Conservation (phyloP, 2,329 filamentous ascomycete genomes). For the Fusarium anthophilum region DNA sequence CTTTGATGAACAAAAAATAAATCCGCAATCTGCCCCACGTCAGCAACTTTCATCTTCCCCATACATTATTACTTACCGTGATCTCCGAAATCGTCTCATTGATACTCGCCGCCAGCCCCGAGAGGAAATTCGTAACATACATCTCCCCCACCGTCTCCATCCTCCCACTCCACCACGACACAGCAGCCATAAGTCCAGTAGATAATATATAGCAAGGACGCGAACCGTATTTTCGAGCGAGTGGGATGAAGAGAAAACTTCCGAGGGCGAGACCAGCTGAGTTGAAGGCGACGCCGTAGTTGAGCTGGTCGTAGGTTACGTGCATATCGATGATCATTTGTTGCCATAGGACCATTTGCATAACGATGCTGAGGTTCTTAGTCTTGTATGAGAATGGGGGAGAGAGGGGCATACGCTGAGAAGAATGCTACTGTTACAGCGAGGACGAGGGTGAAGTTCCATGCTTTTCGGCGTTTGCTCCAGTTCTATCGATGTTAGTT, state of each 20-base stretch:
- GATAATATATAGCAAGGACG: conserved; percentile 42
- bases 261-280: conserved; percentile 44
- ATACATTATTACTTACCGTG: conserved; percentile 25
- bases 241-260: conserved; percentile 45
- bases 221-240: conserved; percentile 46
- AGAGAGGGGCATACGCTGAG: neutral
- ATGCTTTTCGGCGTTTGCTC: conserved; percentile 34
- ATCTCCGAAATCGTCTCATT: conserved; percentile 53
- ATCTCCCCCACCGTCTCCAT: conserved; percentile 30
- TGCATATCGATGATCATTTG: conserved; percentile 43
- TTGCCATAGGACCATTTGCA: conserved; percentile 41
- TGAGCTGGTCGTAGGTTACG: conserved; percentile 39
- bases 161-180: conserved; percentile 12
- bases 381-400: rapidly evolving
- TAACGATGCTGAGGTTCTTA: neutral
- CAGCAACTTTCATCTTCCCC: neutral
- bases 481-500: conserved; percentile 25
- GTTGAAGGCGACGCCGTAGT: conserved; percentile 38
- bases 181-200: conserved; percentile 9
- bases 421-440: conserved; percentile 39
- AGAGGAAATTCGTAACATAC: conserved; percentile 38
- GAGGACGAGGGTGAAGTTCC: conserved; percentile 38
- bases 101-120: conserved; percentile 49
- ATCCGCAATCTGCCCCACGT: conserved; percentile 34
- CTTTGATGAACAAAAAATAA: conserved; percentile 47